Base-by-base conservation (phyloP, 805 yeast genomes). In the Candida sakaeoensis region DNA sequence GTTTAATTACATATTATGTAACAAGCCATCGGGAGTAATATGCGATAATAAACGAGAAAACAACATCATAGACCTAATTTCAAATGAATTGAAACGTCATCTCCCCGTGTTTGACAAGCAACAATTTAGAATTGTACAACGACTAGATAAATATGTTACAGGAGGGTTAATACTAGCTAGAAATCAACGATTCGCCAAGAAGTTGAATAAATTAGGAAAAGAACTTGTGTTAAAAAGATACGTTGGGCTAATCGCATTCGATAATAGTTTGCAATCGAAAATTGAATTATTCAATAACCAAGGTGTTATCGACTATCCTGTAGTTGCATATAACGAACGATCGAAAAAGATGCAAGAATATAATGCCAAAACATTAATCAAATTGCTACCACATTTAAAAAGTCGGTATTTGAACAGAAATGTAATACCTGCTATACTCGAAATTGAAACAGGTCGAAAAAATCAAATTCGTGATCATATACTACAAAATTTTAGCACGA, bases 391-490 rank as follows among this genome's bases (percentile, higher is more conserved):
- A 12, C 24, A 41, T 5, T 29, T 43, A 10, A 38, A 39, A 31
- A 36, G 33, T 18, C 7, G 30, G 4, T 15, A n/a, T 4, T 15
- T 37, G 7, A 37, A 39, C 5, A 48, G 44, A 21, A 10, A 24
- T 12, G 23, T 37, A 12, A 39, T 53, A 3, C 60, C 60, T 5
- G 37, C 51, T 2, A 36, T 53, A 4, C 37, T 54, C 25, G 52
- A 53, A 32, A 41, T 54, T 13, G 38, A 42, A 14, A 53, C 59
- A 1, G 59, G 60, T 5, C 37, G 59, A 26, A 55, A 54, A 45
- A 54, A 55, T 41, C 60, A 55, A 36, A 52, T 55, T 24, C 34
- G 60, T 25, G 59, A 55, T 23, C 60, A 55, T 40, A 41, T 49
- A 12, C 19, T 50, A 8, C 51, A 49, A 31, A 49, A 51, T 3